phyloP scores from a whole-genome alignment of 192 early-diverging fungal species.

The Umbelopsis sp. region DNA sequence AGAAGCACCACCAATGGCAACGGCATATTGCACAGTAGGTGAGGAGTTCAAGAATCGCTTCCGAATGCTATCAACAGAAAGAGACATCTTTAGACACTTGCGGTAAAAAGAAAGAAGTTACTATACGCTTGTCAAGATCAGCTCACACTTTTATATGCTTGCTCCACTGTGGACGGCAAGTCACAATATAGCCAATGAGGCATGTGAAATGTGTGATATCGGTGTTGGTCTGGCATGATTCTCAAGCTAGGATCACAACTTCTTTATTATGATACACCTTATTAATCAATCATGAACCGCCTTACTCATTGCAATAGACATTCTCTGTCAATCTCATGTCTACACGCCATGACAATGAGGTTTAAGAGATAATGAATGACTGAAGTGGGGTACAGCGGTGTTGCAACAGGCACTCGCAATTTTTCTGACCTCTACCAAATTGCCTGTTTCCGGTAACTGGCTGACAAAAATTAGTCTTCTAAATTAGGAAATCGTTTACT shows the following conservation, averaged over 20 bases:
- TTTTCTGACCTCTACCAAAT: not conserved
- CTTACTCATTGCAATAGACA: too few species aligned
- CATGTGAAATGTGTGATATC: slow-evolving; percentile 3
- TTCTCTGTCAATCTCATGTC: too few species aligned
- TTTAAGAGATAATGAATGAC: too few species aligned
- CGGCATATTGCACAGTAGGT: slow-evolving; percentile 2
- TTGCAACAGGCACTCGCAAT: not conserved
- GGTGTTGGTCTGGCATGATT: too few species aligned
- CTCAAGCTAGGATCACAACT: too few species aligned
- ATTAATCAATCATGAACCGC: too few species aligned
- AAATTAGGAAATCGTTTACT: not conserved
- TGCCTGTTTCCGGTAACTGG: not conserved
- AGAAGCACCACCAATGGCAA: slow-evolving; percentile 4
- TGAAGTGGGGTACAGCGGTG: too few species aligned
- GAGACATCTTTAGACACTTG: not conserved
- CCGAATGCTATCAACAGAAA: not conserved
- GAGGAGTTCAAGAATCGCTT: not conserved
- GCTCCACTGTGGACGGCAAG: not conserved
- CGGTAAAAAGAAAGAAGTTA: not conserved
- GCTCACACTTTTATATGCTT: not conserved
- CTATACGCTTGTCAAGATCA: not conserved
- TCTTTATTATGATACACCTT: too few species aligned
- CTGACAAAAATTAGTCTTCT: not conserved
- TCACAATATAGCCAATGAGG: not conserved
- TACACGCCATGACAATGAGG: too few species aligned